Percentiles rank a stretch among this genome's conserved stretches.
These are phyloP conservation scores for Fistulinella prunicolor DNA, from an alignment of 768 basidiomycete genomes.

Conservation along the genomic window DNA sequence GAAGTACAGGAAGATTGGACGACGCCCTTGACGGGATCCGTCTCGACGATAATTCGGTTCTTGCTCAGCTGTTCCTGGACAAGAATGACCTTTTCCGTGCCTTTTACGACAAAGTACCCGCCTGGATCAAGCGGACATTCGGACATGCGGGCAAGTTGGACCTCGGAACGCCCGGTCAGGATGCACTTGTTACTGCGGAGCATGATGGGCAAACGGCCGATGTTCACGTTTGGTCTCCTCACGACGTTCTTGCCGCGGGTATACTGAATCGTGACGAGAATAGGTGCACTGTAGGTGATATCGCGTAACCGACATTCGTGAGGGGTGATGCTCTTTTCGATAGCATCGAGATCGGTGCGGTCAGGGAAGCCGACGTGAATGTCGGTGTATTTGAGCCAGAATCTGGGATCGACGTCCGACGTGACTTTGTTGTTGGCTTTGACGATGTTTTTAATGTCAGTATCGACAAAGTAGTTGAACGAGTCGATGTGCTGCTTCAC, in stretches of 20 bases:
- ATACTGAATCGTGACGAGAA: slow-evolving; percentile 93
- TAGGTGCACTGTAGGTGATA: slow-evolving; percentile 89
- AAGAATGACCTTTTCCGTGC: slow-evolving; percentile 98
- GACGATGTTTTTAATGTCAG: slow-evolving; percentile 95
- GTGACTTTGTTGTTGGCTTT: slow-evolving; percentile 91
- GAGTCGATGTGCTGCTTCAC: slow-evolving; percentile 99
- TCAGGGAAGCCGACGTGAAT: slow-evolving; percentile 92
- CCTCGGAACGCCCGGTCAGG: slow-evolving; percentile 70
- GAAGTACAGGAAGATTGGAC: slow-evolving; percentile 97
- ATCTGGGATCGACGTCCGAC: slow-evolving; percentile 94
- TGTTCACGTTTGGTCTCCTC: slow-evolving; percentile 74
- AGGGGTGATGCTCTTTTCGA: slow-evolving; percentile 84
- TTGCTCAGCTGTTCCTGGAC: slow-evolving; percentile 99
- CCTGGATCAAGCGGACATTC: slow-evolving; percentile 99
- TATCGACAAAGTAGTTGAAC: slow-evolving; percentile 98
- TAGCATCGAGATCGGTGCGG: slow-evolving; percentile 76
- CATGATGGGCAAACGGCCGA: slow-evolving; percentile 96
- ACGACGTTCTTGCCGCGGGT: slow-evolving; percentile 90
- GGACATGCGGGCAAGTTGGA: slow-evolving; percentile 87
- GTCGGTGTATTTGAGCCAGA: slow-evolving; percentile 96
- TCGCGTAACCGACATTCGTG: slow-evolving; percentile 97
- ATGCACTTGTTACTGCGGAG: slow-evolving; percentile 93
- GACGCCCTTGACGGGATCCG: slow-evolving; percentile 81
- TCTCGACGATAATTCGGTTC: slow-evolving; percentile 98
- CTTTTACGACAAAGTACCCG: slow-evolving; percentile 99